Evolutionary conservation across 1,139 yeast species (phyloP).

Genomic region (Saccharomyces hybrid): DNA sequence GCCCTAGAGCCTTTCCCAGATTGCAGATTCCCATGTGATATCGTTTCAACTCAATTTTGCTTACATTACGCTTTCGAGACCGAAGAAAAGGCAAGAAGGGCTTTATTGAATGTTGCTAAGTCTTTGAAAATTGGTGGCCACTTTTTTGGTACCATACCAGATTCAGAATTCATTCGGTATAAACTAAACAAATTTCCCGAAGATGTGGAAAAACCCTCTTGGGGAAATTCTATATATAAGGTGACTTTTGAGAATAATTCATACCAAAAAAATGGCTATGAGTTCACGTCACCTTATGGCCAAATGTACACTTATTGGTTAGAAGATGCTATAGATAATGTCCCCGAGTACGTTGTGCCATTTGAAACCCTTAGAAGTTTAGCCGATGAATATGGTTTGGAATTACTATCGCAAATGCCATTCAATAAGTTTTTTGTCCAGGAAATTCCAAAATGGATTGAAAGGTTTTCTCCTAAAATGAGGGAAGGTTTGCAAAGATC

Average conservation of each 20-base stretch:
- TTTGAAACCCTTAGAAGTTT: slow-evolving; percentile 77
- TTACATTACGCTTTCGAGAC: slow-evolving; percentile 90
- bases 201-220: slow-evolving; percentile 45
- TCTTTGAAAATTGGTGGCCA: slow-evolving; percentile 75
- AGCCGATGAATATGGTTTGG: slow-evolving; percentile 78
- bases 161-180: slow-evolving; percentile 71
- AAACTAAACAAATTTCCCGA: slow-evolving; percentile 46
- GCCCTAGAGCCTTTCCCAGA: slow-evolving; percentile 62
- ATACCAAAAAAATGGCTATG: slow-evolving; percentile 52
- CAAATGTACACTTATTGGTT: slow-evolving; percentile 74
- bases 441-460: slow-evolving; percentile 62
- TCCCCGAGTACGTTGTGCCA: slow-evolving; percentile 97
- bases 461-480: slow-evolving; percentile 53
- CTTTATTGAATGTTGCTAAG: slow-evolving; percentile 67
- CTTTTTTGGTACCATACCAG: slow-evolving; percentile 91
- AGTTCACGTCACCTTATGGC: slow-evolving; percentile 71
- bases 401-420: slow-evolving; percentile 63
- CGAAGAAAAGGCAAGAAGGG: slow-evolving; percentile 66
- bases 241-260: slow-evolving; percentile 74
- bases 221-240: slow-evolving; percentile 80
- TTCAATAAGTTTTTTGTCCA: slow-evolving; percentile 78
- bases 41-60: slow-evolving; percentile 85
- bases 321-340: slow-evolving; percentile 91
- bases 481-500: slow-evolving; percentile 61
- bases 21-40: slow-evolving; percentile 74